phyloP scores from a whole-genome alignment of 805 yeast species.

The Wickerhamiella sorbophila region DNA sequence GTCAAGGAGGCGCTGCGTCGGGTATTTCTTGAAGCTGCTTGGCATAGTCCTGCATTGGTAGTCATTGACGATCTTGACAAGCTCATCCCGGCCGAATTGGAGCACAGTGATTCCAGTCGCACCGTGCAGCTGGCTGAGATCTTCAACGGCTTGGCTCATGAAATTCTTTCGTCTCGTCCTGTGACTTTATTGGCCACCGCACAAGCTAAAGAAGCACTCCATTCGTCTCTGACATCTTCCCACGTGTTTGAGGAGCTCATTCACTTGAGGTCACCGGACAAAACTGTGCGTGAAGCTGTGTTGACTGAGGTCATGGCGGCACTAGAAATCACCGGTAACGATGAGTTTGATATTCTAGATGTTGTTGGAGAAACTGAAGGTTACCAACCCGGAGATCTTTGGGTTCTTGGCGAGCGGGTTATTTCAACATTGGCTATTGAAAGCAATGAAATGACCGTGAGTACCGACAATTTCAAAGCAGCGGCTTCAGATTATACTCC shows the following conservation, averaged over 20 bases:
- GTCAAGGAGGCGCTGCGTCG: constrained; percentile 32
- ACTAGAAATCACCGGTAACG: constrained; percentile 4
- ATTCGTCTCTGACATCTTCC: constrained; percentile 44
- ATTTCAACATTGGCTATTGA: constrained; percentile 6
- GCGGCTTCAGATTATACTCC: constrained; percentile 66
- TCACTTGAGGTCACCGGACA: constrained; percentile 54
- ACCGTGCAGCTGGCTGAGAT: constrained; percentile 54
- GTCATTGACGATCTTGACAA: constrained; percentile 68
- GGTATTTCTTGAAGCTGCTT: constrained; percentile 40
- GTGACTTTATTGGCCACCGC: constrained; percentile 51
- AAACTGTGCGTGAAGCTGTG: constrained; percentile 39
- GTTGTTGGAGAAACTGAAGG: constrained; percentile 70
- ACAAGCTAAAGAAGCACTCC: constrained; percentile 48
- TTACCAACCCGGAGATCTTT: constrained; percentile 69
- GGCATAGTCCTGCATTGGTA: constrained; percentile 68
- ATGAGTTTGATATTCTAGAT: constrained; percentile 32
- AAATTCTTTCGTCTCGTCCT: constrained; percentile 28
- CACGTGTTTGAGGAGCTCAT: constrained; percentile 56
- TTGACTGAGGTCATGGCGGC: constrained; percentile 31
- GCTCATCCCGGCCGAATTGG: constrained; percentile 50
- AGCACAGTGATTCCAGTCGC: constrained; percentile 43
- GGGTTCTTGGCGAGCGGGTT: constrained; percentile 51
- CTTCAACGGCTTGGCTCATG: constrained; percentile 35
- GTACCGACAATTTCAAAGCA: constrained; percentile 30
- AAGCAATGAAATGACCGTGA: not conserved